Conservation (phyloP, 2,329 filamentous ascomycete species). For the Colletotrichum scovillei region DNA sequence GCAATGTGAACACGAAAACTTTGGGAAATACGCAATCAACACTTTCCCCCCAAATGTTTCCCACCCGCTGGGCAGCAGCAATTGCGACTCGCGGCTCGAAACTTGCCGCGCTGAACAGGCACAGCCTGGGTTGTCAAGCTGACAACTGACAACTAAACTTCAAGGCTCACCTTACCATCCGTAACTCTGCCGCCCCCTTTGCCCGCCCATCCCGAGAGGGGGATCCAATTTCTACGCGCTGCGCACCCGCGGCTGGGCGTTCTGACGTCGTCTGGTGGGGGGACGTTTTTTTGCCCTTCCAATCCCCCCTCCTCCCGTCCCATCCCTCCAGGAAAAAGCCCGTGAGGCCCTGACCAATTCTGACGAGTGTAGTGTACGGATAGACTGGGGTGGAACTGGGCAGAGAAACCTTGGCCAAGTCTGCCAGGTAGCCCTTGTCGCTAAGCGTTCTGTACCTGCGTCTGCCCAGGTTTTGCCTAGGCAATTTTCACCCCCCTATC, state of each 20-base stretch:
- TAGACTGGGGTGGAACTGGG: neutral
- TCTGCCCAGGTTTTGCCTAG: slow-evolving; percentile 8
- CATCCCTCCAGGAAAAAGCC: neutral
- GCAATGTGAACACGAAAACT: neutral
- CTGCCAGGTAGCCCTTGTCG: neutral
- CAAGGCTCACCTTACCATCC: neutral
- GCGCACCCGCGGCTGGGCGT: neutral
- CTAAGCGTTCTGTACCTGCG: slow-evolving; percentile 29
- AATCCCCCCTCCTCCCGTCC: neutral
- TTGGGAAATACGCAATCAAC: neutral
- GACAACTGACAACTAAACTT: neutral
- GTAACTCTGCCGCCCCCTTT: neutral
- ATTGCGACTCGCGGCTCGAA: neutral
- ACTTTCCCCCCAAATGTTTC: neutral
- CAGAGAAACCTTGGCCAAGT: neutral
- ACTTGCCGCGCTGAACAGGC: slow-evolving; percentile 14
- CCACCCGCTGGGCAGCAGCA: neutral
- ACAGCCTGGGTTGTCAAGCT: slow-evolving; percentile 15
- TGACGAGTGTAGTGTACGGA: neutral
- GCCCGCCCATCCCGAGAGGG: slow-evolving; percentile 5
- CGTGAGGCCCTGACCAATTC: neutral
- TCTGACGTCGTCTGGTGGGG: slow-evolving; percentile 30
- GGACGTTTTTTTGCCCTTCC: neutral
- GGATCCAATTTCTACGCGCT: neutral
- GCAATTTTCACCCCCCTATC: neutral